Base-by-base conservation (phyloP, 305 asterid species). In the Petunia hybrid region DNA sequence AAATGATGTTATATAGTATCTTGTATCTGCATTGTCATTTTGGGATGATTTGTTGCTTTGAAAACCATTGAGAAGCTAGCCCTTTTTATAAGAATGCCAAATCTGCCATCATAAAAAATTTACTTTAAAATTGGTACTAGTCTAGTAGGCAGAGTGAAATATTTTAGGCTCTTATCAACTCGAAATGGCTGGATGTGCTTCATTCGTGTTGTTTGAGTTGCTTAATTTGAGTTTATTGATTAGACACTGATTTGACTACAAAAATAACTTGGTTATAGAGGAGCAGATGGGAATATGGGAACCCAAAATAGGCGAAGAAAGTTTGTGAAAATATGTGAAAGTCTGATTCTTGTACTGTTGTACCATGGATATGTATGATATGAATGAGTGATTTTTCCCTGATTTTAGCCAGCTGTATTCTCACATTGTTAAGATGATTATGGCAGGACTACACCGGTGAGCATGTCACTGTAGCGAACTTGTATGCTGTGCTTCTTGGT, bases 391-490 rank as follows among this genome's bases (percentile, higher is more conserved):
- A 13, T 6, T 53, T n/a, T 0, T 51, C 14, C 41, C 62, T 73
- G 3, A 13, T 53, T 51, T 36, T 73, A 36, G 46, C 36, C 3
- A 73, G 2, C 46, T 2, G 14, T 4, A 36, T 35, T 4, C 45
- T 63, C 10, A 45, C 51, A 53, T 1, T 82, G 60, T 16, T 39
- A 42, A 8, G 48, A 48, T 59, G 35, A 45, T 64, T 8, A 57
- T 81, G 76, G 59, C 68, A 94, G 99, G 99, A 95, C 75, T 95
- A 95, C 84, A 92, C 95, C 0, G 98, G 98, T 5, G 86, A 91
- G 51, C 84, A 91, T 38, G 98, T 93, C 31, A 94, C 86, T 5
- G 80, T 86, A 0, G 89, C 89, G 51, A 95, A 95, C 83, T 80
- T 94, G 5, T 91, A 82, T 22, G 98, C 98, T 2, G 99, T 91